Base-by-base conservation (phyloP, 2,329 filamentous ascomycete species). In the Zarea fungicola region DNA sequence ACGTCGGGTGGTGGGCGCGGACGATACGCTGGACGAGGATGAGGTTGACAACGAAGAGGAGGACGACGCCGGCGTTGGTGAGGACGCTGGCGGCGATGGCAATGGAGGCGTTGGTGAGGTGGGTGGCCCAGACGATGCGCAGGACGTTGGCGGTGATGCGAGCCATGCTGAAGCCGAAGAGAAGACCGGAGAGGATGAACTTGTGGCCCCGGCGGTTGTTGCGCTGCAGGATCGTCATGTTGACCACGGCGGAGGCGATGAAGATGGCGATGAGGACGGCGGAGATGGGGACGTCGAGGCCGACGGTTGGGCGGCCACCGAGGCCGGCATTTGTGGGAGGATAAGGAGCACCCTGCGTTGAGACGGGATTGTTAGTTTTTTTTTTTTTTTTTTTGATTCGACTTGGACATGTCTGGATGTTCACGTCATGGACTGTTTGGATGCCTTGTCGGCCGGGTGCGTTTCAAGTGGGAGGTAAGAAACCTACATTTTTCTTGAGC, bases 41-140 rank as follows among this genome's bases (percentile, higher is more conserved):
- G 35, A 95, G 68, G 67, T 95, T 93, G 65, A 89, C 71, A 58
- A 92, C 68, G 65, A 87, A 92, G 22, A 95, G 70, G 7, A 95
- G 65, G 28, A 95, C 63, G 14, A 90, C 81, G 35, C 88, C 89
- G 0, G 85, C 83, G 37, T 83, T 80, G 50, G 88, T 79, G 58
- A 93, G 83, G 60, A 93, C 78, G 55, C 74, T 74, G 4, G 86
- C 80, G 7, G 84, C 81, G 52, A 82, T 75, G 58, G 70, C 72
- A 49, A 81, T 56, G 48, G 62, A 57, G 44, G 67, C 51, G 57
- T 70, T 64, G 47, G 37, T 54, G 1, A 72, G 70, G 28, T 66
- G 56, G 32, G 65, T 66, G 21, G 75, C 73, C 77, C 76, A 81
- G 48, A 67, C 75, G 55, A 80, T 75, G 49, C 77, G 74, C 56